Percentiles rank a stretch among this genome's conserved stretches.
Evolutionary conservation across 2,329 filamentous ascomycete genomes (phyloP).

Genomic region (Orbilia blumenaviensis): DNA sequence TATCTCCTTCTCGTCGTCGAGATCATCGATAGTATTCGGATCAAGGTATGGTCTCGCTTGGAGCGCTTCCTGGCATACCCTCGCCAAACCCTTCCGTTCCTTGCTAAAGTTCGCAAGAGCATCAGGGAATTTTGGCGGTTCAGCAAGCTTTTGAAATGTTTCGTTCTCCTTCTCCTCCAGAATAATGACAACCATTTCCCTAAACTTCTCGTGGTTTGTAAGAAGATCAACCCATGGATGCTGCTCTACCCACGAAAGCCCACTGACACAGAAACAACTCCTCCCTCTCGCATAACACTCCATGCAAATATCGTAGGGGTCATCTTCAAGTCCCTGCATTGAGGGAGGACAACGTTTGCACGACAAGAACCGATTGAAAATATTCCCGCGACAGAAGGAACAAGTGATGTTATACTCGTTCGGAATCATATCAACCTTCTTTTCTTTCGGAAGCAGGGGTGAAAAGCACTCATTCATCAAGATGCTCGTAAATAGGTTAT

Average conservation of each 20-base stretch:
- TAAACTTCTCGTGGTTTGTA: constrained; percentile 82
- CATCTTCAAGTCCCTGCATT: constrained; percentile 72
- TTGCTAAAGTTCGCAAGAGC: constrained; percentile 70
- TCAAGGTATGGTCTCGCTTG: constrained; percentile 74
- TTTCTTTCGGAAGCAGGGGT: constrained; percentile 64
- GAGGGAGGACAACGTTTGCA: constrained; percentile 81
- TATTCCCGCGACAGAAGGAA: constrained; percentile 93
- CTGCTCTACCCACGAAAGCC: constrained; percentile 89
- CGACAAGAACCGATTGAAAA: constrained; percentile 95
- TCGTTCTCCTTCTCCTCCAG: constrained; percentile 70
- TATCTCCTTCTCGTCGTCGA: constrained; percentile 62
- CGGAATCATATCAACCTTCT: constrained; percentile 73
- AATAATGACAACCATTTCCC: constrained; percentile 77
- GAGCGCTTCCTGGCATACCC: constrained; percentile 93
- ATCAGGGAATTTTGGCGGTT: constrained; percentile 75
- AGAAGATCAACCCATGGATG: constrained; percentile 83
- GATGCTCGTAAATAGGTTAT: constrained; percentile 79
- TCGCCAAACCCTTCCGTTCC: constrained; percentile 80
- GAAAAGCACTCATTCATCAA: constrained; percentile 87
- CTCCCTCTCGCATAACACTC: constrained; percentile 98
- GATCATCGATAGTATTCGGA: constrained; percentile 66
- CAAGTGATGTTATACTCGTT: constrained; percentile 94
- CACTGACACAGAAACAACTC: constrained; percentile 87
- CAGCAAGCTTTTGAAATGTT: constrained; percentile 62
- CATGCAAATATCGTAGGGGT: constrained; percentile 96